A percentile compares a stretch with the other conserved stretches of the same genome.
phyloP scores from a whole-genome alignment of 1,284 basidiomycete genomes.

The Volvariella volvacea region DNA sequence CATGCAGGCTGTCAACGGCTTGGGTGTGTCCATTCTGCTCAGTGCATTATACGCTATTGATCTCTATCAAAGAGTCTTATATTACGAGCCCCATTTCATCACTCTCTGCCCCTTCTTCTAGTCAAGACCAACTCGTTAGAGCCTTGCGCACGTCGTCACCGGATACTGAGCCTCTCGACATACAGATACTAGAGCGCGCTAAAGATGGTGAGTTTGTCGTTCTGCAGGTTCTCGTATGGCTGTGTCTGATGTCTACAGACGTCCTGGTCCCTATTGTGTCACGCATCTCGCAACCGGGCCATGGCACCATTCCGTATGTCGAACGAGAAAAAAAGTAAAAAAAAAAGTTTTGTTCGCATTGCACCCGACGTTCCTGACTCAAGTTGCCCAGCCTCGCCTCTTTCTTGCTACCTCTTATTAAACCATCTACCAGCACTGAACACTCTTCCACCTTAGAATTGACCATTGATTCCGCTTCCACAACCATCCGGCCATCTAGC shows the following conservation, averaged over 20 bases:
- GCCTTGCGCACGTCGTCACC: constrained; percentile 40
- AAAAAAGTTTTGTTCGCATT: too few species aligned
- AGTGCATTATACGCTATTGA: constrained; percentile 3
- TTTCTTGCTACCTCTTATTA: too few species aligned
- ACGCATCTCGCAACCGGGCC: constrained; percentile 38
- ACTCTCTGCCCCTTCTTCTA: constrained; percentile 17
- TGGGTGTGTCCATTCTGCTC: constrained; percentile 34
- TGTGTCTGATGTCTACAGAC: too few species aligned
- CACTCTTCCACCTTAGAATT: too few species aligned
- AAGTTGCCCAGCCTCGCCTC: too few species aligned
- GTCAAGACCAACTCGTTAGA: constrained; percentile 40
- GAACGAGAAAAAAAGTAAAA: too few species aligned
- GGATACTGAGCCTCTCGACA: constrained; percentile 20
- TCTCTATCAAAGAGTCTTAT: constrained; percentile 16
- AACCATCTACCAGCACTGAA: too few species aligned
- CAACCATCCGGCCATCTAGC: too few species aligned
- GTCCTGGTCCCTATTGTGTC: constrained; percentile 13
- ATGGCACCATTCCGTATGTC: too few species aligned
- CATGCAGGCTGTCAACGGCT: constrained; percentile 51
- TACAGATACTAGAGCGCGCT: constrained; percentile 25
- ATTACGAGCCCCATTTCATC: constrained; percentile 21
- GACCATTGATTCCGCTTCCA: too few species aligned
- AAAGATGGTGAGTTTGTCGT: constrained; percentile 33
- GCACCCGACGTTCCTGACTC: too few species aligned
- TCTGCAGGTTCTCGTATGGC: background rate